phyloP scores from a whole-genome alignment of 2,329 filamentous ascomycete species.

The Laburnicola sp. region DNA sequence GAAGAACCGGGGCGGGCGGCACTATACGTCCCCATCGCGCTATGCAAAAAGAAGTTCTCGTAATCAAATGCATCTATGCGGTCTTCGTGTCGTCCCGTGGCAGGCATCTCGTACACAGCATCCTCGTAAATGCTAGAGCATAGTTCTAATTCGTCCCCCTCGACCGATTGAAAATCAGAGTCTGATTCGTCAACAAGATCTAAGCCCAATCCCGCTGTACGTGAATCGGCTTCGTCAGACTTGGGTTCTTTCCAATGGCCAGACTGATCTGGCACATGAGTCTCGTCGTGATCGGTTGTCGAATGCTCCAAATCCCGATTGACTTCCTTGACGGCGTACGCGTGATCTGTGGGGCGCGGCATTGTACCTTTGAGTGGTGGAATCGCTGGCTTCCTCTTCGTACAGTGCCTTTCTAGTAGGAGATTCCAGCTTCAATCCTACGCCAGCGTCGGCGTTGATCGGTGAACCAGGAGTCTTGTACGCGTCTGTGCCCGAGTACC shows the following conservation, averaged over 20 bases:
- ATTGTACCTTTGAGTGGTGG: constrained; percentile 12
- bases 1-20: constrained; percentile 60
- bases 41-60: constrained; percentile 92
- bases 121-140: constrained; percentile 51
- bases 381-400: constrained; percentile 17
- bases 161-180: constrained; percentile 47
- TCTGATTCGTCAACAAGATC: constrained; percentile 25
- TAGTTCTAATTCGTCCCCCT: constrained; percentile 30
- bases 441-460: constrained; percentile 30
- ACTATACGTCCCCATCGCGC: constrained; percentile 79
- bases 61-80: constrained; percentile 96
- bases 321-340: constrained; percentile 3
- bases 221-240: constrained; percentile 38
- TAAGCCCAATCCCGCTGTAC: neutral
- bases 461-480: constrained; percentile 31
- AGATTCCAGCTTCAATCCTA: constrained; percentile 36
- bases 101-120: constrained; percentile 45
- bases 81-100: constrained; percentile 75
- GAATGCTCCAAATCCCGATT: neutral
- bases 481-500: constrained; percentile 50
- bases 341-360: constrained; percentile 1
- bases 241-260: constrained; percentile 25
- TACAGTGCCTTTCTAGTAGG: constrained; percentile 28
- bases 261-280: constrained; percentile 24
- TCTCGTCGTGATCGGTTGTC: constrained; percentile 26